phyloP scores from a whole-genome alignment of 257 asterid species.

The Verbascum thapsus region DNA sequence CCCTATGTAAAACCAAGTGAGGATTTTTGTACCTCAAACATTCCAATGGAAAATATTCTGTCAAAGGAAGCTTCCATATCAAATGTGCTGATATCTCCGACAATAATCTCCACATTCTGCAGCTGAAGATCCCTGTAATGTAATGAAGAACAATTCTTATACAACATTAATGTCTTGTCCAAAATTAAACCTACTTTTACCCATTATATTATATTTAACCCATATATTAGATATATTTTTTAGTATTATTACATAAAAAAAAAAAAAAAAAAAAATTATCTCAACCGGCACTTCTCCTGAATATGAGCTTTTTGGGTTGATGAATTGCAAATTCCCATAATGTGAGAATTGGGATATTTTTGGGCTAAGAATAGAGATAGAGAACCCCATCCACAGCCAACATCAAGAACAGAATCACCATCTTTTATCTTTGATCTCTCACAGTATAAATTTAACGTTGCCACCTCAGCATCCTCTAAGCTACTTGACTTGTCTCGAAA shows the following conservation, averaged over 20 bases:
- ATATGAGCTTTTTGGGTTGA: slow-evolving; percentile 78
- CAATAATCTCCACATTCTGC: slow-evolving; percentile 73
- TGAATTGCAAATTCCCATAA: slow-evolving; percentile 91
- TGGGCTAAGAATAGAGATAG: slow-evolving; percentile 71
- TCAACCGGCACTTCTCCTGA: slow-evolving; percentile 75
- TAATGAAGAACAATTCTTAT: slow-evolving; percentile 19
- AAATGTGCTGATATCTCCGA: slow-evolving; percentile 75
- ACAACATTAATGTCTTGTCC: no score
- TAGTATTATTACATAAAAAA: neutral
- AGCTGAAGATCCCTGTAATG: slow-evolving; percentile 70
- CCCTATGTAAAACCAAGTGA: neutral
- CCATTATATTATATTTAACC: no score
- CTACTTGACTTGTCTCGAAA: slow-evolving; percentile 63
- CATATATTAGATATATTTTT: no score
- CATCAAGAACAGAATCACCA: slow-evolving; percentile 90
- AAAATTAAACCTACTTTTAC: no score
- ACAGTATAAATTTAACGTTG: slow-evolving; percentile 80
- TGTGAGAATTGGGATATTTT: slow-evolving; percentile 62
- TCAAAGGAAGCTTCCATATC: slow-evolving; percentile 88
- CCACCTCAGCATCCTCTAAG: slow-evolving; percentile 88
- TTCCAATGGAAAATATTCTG: slow-evolving; percentile 83
- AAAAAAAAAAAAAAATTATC: neutral
- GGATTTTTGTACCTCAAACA: slow-evolving; percentile 81
- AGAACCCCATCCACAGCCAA: slow-evolving; percentile 99
- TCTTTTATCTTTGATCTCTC: slow-evolving; percentile 79